Conservation (phyloP, 164 flowering plant species). For the Kingdonia uniflora region DNA sequence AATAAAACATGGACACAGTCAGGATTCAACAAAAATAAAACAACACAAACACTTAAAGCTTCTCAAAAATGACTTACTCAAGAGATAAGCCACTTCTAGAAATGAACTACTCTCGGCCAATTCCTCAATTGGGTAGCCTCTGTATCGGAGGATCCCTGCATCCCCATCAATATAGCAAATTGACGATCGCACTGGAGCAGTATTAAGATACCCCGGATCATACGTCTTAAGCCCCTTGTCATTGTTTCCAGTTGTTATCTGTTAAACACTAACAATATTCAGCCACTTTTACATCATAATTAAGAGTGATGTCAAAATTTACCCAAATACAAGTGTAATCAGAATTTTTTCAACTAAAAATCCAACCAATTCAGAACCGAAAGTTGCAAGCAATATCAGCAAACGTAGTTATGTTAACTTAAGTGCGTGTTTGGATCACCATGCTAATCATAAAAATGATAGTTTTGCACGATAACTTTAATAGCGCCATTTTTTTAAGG, state of each 20-base stretch:
- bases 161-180: constrained; percentile 98
- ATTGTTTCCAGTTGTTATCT: constrained; percentile 72
- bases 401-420: too few species aligned
- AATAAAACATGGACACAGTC: constrained; percentile 4
- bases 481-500: too few species aligned
- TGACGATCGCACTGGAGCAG: constrained; percentile 90
- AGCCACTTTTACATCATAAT: background rate
- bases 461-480: too few species aligned
- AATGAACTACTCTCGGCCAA: constrained; percentile 86
- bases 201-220: constrained; percentile 96
- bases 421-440: too few species aligned
- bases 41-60: background rate
- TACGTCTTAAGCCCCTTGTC: constrained; percentile 93
- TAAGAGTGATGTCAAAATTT: too few species aligned
- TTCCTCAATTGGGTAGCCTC: constrained; percentile 98
- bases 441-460: too few species aligned
- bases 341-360: too few species aligned
- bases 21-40: background rate
- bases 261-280: constrained; percentile 4
- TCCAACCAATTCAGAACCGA: too few species aligned
- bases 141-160: constrained; percentile 88
- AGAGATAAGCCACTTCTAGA: constrained; percentile 84
- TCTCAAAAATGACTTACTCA: constrained; percentile 39
- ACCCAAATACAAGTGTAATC: too few species aligned
- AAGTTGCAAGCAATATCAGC: too few species aligned